Evolutionary conservation across 1,139 yeast genomes (phyloP), one percentile per base, ranked within the genome.

Genomic region (Nakaseomyces nivariensis): DNA sequence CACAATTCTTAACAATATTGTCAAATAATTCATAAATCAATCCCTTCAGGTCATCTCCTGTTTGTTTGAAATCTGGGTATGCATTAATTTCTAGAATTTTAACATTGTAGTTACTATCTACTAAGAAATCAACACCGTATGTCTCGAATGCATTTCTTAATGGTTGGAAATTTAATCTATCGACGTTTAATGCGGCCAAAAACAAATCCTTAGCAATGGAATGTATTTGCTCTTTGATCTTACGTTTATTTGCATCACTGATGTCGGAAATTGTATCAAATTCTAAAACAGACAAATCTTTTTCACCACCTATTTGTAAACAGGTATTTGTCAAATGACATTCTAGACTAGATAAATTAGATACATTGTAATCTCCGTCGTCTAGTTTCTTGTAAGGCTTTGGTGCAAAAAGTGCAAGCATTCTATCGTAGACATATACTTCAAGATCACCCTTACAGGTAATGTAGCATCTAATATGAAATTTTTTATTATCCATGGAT

Each of bases 41-140:
- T 1, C 61, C 71, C 61, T 84, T 85, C 59, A 92, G 72, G 5
- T 77, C 82, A 22, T 71, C 77, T 10, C 98, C 98, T 0, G 97
- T 92, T 67, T 92, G 98, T 63, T 89, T 89, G 69, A 92, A 92
- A 64, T 92, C 98, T 0, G 98, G 98, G 63, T 85, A 92, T 8
- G 97, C 84, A 63, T 92, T 92, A 45, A 89, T 87, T 66, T 92
- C 98, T 38, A 92, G 70, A 42, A 92, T 66, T 45, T 73, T 73
- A 3, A 85, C 92, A 8, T 72, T 62, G 32, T 67, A 64, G 42
- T 79, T 72, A 1, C 70, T 72, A 56, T 80, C 81, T 7, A 92
- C 85, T 53, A 92, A 67, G 66, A 87, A 89, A 66, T 92, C 98
- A 11, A 92, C 72, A 0, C 98, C 98, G 64, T 77, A 92, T 9